Evolutionary conservation across 1,284 basidiomycete genomes (phyloP), one percentile per base, ranked within the genome.

Genomic region (Coniophora puteana): DNA sequence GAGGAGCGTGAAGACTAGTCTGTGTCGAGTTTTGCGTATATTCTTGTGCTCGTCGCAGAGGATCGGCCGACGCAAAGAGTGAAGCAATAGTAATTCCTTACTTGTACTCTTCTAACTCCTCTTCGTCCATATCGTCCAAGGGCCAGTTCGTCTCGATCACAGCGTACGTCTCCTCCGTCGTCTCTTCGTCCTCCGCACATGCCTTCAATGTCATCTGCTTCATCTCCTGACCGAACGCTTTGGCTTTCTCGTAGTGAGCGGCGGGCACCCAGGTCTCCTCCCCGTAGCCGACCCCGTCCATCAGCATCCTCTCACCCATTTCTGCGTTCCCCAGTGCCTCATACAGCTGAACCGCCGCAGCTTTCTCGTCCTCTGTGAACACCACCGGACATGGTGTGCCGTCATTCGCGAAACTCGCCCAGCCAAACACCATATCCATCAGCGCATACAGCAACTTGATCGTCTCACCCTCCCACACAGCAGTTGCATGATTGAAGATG

Each of bases 381-480:
- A 26, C 58, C 56, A 74, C 40, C 11, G 72, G 71, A 60, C 70
- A 73, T 51, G 66, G 62, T 44, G 46, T 48, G 26, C 52, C 62
- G 50, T 27, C 59, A 44, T 57, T 61, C 40, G 56, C 51, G 49
- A 74, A 59, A 49, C 0, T 48, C 52, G 51, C 55, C 70, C 69
- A 72, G 6, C 20, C 50, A 45, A 62, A 49, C 50, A 56, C 62
- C 43, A 56, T 61, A 35, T 65, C 43, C 44, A 73, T 66, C 12
- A 73, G 65, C 48, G 53, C 45, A 58, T 32, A 40, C 59, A 68
- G 65, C 55, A 74, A 58, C 38, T 41, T 57, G 54, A 48, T 49
- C 33, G 69, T 69, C 55, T 74, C 72, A 28, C 65, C 72, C 57
- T 71, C 67, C 71, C 71, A 74, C 26, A 57, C 59, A 21, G 21